These are phyloP conservation scores for Boletus rubropictus DNA, from an alignment of 768 basidiomycete species.

Conservation along the genomic window DNA sequence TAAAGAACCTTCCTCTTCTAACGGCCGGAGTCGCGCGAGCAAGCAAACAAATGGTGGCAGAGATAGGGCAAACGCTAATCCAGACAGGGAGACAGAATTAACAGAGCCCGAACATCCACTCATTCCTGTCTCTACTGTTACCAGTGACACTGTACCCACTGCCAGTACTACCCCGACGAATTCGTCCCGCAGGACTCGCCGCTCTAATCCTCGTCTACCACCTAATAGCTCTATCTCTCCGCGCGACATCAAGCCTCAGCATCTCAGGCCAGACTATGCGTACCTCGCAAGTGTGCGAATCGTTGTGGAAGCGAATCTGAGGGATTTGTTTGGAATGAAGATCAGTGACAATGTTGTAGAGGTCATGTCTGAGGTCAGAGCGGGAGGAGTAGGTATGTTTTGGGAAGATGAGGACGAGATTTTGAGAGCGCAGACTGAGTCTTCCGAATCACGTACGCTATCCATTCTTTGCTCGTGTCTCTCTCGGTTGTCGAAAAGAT, in stretches of 20 bases:
- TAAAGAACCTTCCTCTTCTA: not conserved
- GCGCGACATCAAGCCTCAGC: conserved; percentile 20
- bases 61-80: not conserved
- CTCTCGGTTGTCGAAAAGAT: not conserved
- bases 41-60: not conserved
- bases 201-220: conserved; percentile 13
- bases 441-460: conserved; percentile 4
- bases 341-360: not conserved
- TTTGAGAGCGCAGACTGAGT: not conserved
- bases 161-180: not conserved
- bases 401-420: conserved; percentile 27
- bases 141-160: not conserved
- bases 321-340: conserved; percentile 29
- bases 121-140: not conserved
- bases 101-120: conserved; percentile 5
- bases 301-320: conserved; percentile 48
- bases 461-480: not conserved
- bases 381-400: conserved; percentile 17
- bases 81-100: conserved; percentile 7
- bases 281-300: conserved; percentile 48
- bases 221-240: conserved; percentile 15
- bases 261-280: conserved; percentile 44
- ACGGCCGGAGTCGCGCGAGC: not conserved
- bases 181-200: conserved; percentile 16
- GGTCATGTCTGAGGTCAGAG: not conserved